Evolutionary conservation across 148 eudicot genomes (phyloP).

Genomic region (Spergularia marina): DNA sequence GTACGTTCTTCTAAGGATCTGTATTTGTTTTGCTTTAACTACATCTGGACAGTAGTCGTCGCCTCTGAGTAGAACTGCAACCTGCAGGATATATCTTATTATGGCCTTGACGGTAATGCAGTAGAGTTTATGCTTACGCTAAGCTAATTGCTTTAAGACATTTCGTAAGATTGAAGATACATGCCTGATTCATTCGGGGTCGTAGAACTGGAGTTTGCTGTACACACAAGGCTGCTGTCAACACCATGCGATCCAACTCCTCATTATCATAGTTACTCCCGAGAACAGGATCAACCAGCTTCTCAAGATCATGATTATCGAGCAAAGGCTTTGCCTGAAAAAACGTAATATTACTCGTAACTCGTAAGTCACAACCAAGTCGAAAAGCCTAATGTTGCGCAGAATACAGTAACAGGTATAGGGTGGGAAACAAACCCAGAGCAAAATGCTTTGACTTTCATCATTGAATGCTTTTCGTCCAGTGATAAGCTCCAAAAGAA

Average conservation of each 20-base stretch:
- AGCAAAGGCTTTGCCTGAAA: slow-evolving; percentile 80
- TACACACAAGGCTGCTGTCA: slow-evolving; percentile 67
- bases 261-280: slow-evolving; percentile 42
- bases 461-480: slow-evolving; percentile 74
- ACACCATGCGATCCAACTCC: slow-evolving; percentile 63
- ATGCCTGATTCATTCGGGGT: slow-evolving; percentile 84
- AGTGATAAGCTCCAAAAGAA: slow-evolving; percentile 76
- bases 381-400: not conserved
- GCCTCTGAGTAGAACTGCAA: slow-evolving; percentile 49
- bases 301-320: slow-evolving; percentile 41
- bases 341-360: not conserved
- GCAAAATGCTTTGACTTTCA: slow-evolving; percentile 55
- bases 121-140: no score
- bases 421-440: slow-evolving; percentile 54
- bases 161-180: slow-evolving; percentile 11
- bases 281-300: slow-evolving; percentile 66
- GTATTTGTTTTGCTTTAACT: slow-evolving; percentile 24
- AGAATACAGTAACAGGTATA: not conserved
- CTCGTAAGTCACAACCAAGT: not conserved
- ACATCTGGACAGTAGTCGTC: slow-evolving; percentile 20
- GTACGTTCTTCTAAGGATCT: slow-evolving; percentile 45
- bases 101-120: not conserved
- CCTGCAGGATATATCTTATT: not conserved
- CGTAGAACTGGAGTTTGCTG: slow-evolving; percentile 60
- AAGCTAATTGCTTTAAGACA: not conserved